These are phyloP conservation scores for Gracilaria caudata DNA, from an alignment of 23 red algal genomes.

Conservation along the genomic window DNA sequence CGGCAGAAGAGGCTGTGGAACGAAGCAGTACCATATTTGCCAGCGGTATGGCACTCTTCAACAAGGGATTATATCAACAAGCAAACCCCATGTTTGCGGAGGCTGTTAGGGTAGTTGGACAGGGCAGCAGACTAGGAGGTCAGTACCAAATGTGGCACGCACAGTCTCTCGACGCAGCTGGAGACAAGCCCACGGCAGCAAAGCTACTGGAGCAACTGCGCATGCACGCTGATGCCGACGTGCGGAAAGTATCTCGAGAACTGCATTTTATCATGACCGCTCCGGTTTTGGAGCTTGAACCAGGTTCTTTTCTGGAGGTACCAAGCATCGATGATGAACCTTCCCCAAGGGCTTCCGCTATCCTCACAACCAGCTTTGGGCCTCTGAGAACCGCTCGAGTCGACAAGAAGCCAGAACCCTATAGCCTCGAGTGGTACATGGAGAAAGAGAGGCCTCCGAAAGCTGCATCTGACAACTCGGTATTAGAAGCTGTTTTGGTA, in stretches of 20 bases:
- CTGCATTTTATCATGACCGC: constrained; percentile 87
- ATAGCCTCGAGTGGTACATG: constrained; percentile 92
- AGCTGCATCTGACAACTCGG: constrained; percentile 50
- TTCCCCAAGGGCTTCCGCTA: constrained; percentile 13
- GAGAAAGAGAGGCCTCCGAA: constrained; percentile 63
- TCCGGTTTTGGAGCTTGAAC: constrained; percentile 76
- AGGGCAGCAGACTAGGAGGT: constrained; percentile 69
- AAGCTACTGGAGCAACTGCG: constrained; percentile 63
- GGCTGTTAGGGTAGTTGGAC: constrained; percentile 53
- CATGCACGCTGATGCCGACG: constrained; percentile 73
- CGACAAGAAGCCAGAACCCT: constrained; percentile 73
- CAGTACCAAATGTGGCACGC: constrained; percentile 93
- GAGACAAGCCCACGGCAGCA: constrained; percentile 67
- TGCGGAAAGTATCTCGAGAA: constrained; percentile 85
- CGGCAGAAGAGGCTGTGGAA: constrained; percentile 29
- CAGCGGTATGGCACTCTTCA: constrained; percentile 60
- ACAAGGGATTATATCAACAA: constrained; percentile 67
- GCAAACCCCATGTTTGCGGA: constrained; percentile 50
- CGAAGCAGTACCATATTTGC: constrained; percentile 60
- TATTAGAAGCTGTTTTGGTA: constrained; percentile 24
- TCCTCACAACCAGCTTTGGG: constrained; percentile 29
- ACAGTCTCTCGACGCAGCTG: constrained; percentile 88
- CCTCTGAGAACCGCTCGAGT: constrained; percentile 54
- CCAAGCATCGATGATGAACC: constrained; percentile 56
- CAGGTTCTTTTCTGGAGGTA: constrained; percentile 76